Evolutionary conservation across 129 eudicot genomes (phyloP), one percentile per base, ranked within the genome.

Genomic region (Kitagawia praeruptora): DNA sequence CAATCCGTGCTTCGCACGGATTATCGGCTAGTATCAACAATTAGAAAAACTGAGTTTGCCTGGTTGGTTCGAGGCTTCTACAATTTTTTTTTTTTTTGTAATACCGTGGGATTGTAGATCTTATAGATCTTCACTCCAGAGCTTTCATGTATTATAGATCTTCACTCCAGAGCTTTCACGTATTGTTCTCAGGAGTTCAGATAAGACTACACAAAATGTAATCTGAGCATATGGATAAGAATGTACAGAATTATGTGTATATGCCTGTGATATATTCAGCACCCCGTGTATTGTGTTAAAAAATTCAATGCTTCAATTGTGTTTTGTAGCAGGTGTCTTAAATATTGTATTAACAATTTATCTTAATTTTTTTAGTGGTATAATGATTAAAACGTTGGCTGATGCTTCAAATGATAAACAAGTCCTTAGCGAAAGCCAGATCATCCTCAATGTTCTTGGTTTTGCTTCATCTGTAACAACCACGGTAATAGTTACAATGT

Each of bases 341-440:
- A 38, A 40, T 38, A 8, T 4, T 73, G 77, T 44, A 28, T 42
- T 73, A 11, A 49, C 42, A 77, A 49, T 28, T 3, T 66, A 28
- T 56, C 14, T 38, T 15, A 4, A n/a, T 42, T 25, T 75, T 47
- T 84, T 83, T 81, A 94, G 98, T 78, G 98, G 98, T 56, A 87
- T 94, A 73, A 73, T 94, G 85, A 94, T 94, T 44, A 83, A 87
- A 79, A 88, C 98, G 1, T 77, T 91, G 54, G 98, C 97, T 2
- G 88, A 94, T 75, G 98, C 98, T 39, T 91, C 98, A 75, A 77
- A 88, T 15, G 91, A 87, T 69, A 81, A 77, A 11, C 96, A 73
- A 31, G 71, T 88, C 14, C 90, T 94, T 51, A 87, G 97, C 44
- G 87, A 86, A 13, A 75, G 86, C 19, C 93, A 94, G 80, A 91